phyloP scores from a whole-genome alignment of 805 yeast species.

The Candida andamanensis region DNA sequence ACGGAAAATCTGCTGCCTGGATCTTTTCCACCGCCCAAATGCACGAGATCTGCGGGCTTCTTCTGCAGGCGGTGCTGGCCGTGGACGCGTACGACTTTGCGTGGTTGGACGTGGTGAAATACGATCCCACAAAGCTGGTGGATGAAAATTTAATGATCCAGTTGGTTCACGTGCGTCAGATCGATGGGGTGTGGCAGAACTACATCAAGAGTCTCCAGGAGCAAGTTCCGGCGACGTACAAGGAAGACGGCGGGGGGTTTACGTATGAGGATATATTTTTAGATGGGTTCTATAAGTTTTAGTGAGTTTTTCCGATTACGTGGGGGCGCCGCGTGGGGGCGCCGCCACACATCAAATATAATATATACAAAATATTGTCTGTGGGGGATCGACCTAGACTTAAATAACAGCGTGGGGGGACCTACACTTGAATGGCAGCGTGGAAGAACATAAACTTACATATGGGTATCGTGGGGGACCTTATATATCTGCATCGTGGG shows the following conservation, averaged over 20 bases:
- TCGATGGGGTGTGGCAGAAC: slow-evolving; percentile 9
- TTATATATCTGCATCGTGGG: too few species aligned
- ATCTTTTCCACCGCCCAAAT: slow-evolving; percentile 7
- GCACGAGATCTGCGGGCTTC: slow-evolving; percentile 7
- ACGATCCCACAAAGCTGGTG: slow-evolving; percentile 4
- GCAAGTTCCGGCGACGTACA: slow-evolving; percentile 7
- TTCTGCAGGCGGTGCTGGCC: slow-evolving; percentile 1
- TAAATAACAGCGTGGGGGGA: too few species aligned
- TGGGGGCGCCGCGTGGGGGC: too few species aligned
- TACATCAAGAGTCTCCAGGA: slow-evolving; percentile 2
- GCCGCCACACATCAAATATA: too few species aligned
- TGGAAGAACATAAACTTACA: too few species aligned
- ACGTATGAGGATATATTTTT: too few species aligned
- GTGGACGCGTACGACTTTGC: not conserved
- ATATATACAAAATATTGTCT: too few species aligned
- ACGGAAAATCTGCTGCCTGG: slow-evolving; percentile 6
- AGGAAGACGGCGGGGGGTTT: slow-evolving; percentile 6
- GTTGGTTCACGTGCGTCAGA: slow-evolving; percentile 9
- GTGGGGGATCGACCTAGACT: too few species aligned
- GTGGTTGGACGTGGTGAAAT: slow-evolving; percentile 11
- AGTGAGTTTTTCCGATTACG: too few species aligned
- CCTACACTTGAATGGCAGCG: too few species aligned
- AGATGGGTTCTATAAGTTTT: too few species aligned
- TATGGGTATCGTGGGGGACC: too few species aligned
- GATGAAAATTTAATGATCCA: slow-evolving; percentile 9